Conservation (phyloP, 2,329 filamentous ascomycete genomes). For the Sarocladium oryzae region DNA sequence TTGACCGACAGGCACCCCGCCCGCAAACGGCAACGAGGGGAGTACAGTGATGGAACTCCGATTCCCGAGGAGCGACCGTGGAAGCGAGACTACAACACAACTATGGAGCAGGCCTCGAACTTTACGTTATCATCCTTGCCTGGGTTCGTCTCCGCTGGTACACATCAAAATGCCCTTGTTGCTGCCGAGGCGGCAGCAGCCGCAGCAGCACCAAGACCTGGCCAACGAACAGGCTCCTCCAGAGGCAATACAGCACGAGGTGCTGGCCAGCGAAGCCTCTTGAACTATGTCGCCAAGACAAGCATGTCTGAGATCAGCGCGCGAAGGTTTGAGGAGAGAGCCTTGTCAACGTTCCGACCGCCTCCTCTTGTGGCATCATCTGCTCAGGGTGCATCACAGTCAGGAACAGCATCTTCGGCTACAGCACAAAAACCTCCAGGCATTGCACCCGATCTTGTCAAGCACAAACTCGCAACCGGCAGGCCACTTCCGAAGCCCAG, state of each 20-base stretch:
- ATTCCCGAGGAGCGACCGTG: conserved; percentile 26
- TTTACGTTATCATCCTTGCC: conserved; percentile 54
- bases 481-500: conserved; percentile 29
- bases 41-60: conserved; percentile 9
- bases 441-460: conserved; percentile 24
- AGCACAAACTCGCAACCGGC: conserved; percentile 36
- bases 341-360: not conserved
- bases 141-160: conserved; percentile 57
- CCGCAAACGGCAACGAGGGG: conserved; percentile 16
- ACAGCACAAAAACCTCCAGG: conserved; percentile 12
- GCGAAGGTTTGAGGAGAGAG: not conserved
- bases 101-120: conserved; percentile 50
- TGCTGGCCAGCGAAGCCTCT: conserved; percentile 34
- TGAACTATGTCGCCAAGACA: conserved; percentile 30
- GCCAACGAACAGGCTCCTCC: conserved; percentile 14
- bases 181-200: conserved; percentile 17
- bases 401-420: conserved; percentile 10
- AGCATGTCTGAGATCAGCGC: conserved; percentile 12
- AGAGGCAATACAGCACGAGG: conserved; percentile 26
- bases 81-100: conserved; percentile 47
- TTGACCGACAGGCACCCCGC: conserved; percentile 17
- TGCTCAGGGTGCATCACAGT: conserved; percentile 16
- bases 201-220: conserved; percentile 13
- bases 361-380: not conserved
- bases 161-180: conserved; percentile 40